Percentiles rank a stretch among this genome's conserved stretches.
phyloP scores from a whole-genome alignment of 208 protist species.

The Leishmania amazonensis region DNA sequence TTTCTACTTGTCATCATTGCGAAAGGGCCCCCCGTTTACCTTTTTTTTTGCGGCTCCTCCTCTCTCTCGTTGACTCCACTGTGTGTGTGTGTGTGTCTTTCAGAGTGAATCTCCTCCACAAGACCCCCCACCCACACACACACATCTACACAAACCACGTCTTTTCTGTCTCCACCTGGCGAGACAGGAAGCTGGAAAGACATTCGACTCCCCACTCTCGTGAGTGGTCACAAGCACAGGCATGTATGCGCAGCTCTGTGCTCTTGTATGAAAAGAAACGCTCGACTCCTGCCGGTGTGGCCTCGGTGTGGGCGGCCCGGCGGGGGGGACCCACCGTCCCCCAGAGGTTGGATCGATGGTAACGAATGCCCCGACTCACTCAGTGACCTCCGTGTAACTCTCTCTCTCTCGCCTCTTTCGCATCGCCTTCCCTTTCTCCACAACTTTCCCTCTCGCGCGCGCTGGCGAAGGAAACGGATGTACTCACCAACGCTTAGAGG shows the following conservation, averaged over 20 bases:
- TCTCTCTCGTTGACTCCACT: background rate
- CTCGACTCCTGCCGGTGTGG: background rate
- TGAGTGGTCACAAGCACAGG: background rate
- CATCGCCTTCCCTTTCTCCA: background rate
- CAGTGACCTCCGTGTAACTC: background rate
- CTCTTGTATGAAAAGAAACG: background rate
- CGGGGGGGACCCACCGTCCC: background rate
- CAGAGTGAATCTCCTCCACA: background rate
- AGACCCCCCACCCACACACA: background rate
- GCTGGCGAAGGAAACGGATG: background rate
- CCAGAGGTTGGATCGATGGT: background rate
- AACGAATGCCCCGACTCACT: background rate
- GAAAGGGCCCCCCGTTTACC: background rate
- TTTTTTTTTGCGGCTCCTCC: background rate
- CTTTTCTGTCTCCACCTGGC: background rate
- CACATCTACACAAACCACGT: background rate
- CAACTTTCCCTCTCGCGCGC: background rate
- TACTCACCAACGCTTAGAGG: background rate
- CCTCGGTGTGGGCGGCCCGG: background rate
- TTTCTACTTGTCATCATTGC: background rate
- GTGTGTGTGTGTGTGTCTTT: background rate
- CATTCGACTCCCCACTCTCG: background rate
- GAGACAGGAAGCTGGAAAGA: background rate
- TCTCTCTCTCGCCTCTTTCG: background rate
- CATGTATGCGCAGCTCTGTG: background rate